Evolutionary conservation across 208 protist genomes (phyloP).

Genomic region (Endotrypanum monterogeii): DNA sequence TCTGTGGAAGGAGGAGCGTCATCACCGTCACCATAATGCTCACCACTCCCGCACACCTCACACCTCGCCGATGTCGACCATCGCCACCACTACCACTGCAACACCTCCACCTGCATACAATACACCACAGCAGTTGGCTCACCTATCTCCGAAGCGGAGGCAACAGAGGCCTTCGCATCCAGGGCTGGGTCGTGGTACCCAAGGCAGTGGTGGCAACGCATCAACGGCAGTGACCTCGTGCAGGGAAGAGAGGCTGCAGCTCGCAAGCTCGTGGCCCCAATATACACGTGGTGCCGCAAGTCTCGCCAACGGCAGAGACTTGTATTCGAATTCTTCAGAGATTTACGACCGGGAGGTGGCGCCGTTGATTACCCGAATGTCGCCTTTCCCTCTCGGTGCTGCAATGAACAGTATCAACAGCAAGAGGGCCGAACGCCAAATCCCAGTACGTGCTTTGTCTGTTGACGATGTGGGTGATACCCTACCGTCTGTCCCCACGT

Average conservation of each 20-base stretch:
- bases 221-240: not conserved
- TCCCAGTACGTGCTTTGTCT: not conserved
- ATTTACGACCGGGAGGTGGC: too few relatives aligned
- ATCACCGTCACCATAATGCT: not conserved
- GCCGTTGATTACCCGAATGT: too few relatives aligned
- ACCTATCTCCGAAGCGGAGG: not conserved
- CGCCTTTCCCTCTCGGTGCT: not conserved
- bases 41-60: conserved; percentile 2
- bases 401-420: too few relatives aligned
- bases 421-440: not conserved
- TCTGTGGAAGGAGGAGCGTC: not conserved
- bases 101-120: not conserved
- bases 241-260: not conserved
- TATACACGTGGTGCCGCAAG: not conserved
- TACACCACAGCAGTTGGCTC: not conserved
- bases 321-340: too few relatives aligned
- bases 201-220: not conserved
- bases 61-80: not conserved
- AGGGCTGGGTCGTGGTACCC: not conserved
- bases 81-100: not conserved
- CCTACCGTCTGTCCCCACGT: not conserved
- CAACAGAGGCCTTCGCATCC: not conserved
- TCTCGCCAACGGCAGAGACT: too few relatives aligned
- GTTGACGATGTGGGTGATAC: not conserved
- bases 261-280: conserved; percentile 1